Evolutionary conservation across 371 early-diverging fungal genomes (phyloP), one percentile per base, ranked within the genome.

Genomic region (Cokeromyces recurvatus): DNA sequence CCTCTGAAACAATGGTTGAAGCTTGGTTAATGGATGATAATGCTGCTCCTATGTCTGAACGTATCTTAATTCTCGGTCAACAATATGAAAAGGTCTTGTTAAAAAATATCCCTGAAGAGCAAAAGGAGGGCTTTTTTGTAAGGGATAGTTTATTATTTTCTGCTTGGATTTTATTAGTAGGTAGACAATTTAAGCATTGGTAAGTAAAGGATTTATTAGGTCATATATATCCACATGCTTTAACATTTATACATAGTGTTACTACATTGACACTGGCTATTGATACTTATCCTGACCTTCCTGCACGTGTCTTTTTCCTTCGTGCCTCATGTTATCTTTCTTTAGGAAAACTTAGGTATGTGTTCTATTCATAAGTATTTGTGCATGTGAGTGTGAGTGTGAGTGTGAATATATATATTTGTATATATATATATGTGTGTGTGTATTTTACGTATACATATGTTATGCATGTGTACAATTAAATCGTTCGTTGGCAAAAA

Each of bases 11-110:
- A 48, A 68, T 84, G 55, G 80, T 84, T 47, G 59, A 63, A 44
- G 81, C 84, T 15, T 84, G 80, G 77, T 62, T 84, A 51, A 57
- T 84, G 57, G 84, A 84, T 59, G 84, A 84, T 58, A 78, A 78
- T 59, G 84, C 82, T 29, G 79, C 79, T 37, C 73, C 75, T 43
- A 79, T 84, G 78, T 79, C 80, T 44, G 79, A 80, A 51, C 57
- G 51, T 47, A 50, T 51, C 8, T 27, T 51, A 15, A 51, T 51
- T 20, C 25, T 57, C 32, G 56, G 56, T 21, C 56, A 55, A 46
- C 56, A 55, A 37, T 57, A 46, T 32, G 51, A 57, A 43, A 57
- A 51, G 32, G 57, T 57, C 9, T 34, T 76, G 27, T 52, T 75
- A 22, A 75, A 69, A 53, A 48, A 71, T 40, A 64, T 73, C 47